Evolutionary conservation across 2,329 filamentous ascomycete species (phyloP).

Genomic region (Colletotrichum eremochloae): DNA sequence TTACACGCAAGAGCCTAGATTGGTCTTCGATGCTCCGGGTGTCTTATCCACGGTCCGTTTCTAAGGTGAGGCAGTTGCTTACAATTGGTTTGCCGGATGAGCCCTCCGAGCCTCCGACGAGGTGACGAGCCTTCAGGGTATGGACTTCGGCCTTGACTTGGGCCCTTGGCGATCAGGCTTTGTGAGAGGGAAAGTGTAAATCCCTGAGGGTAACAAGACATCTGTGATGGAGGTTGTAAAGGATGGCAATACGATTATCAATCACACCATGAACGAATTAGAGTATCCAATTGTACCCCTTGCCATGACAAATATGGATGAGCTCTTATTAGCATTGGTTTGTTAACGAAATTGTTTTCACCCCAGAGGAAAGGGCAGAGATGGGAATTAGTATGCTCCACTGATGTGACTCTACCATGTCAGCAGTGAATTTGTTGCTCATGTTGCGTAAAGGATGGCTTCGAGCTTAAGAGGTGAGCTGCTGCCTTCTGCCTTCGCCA

Average conservation of each 20-base stretch:
- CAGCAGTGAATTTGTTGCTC: neutral
- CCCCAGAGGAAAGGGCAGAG: neutral
- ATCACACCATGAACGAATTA: neutral
- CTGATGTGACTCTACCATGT: neutral
- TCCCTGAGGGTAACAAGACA: neutral
- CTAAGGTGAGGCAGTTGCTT: neutral
- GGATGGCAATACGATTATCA: neutral
- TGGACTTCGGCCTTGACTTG: neutral
- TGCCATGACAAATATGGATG: neutral
- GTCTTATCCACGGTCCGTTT: neutral
- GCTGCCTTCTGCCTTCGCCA: neutral
- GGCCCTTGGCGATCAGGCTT: neutral
- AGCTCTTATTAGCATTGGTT: too few species aligned
- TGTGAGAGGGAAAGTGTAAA: too few species aligned
- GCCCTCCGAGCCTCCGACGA: neutral
- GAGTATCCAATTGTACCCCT: neutral
- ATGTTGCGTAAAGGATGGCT: too few species aligned
- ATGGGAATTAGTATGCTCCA: neutral
- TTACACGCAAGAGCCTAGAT: slow-evolving; percentile 6
- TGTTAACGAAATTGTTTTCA: neutral
- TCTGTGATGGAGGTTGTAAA: neutral
- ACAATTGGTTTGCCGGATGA: neutral
- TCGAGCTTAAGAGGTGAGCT: neutral
- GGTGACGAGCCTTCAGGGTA: neutral
- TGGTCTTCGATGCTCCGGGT: neutral